Evolutionary conservation across 2,329 filamentous ascomycete species (phyloP).

Genomic region (Monosporascus sp.): DNA sequence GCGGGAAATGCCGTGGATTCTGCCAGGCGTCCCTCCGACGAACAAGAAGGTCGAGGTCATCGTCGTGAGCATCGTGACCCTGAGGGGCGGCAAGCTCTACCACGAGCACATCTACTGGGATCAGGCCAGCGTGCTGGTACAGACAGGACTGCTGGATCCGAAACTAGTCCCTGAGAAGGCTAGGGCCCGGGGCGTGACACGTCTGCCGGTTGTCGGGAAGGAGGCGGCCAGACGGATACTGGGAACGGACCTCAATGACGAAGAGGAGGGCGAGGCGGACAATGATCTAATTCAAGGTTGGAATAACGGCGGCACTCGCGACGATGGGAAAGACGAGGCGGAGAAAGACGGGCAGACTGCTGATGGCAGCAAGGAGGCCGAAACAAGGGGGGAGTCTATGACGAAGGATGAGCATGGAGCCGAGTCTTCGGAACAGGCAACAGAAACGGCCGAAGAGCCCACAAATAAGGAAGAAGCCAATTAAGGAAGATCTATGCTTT

Average conservation of each 20-base stretch:
- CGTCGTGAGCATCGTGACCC: constrained; percentile 57
- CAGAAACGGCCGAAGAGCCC: too few species aligned
- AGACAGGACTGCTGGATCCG: constrained; percentile 51
- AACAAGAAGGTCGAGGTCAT: constrained; percentile 49
- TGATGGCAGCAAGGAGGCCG: background rate
- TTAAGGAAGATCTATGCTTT: too few species aligned
- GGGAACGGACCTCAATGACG: constrained; percentile 27
- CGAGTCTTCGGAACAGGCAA: background rate
- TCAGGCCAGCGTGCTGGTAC: constrained; percentile 57
- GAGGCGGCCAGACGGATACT: constrained; percentile 33
- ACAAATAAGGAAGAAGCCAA: too few species aligned
- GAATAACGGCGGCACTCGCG: constrained; percentile 25
- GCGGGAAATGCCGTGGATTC: constrained; percentile 53
- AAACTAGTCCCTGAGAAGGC: constrained; percentile 30
- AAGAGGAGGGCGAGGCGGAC: constrained; percentile 38
- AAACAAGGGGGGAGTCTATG: background rate
- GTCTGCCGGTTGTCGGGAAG: constrained; percentile 34
- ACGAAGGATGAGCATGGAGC: background rate
- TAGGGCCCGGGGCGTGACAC: constrained; percentile 29
- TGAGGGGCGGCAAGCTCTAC: constrained; percentile 58
- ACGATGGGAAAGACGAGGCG: constrained; percentile 1
- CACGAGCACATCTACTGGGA: constrained; percentile 68
- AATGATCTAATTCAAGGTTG: constrained; percentile 35
- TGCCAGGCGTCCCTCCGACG: constrained; percentile 55
- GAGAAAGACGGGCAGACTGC: background rate